Percentiles rank a stretch among this genome's conserved stretches.
phyloP scores from a whole-genome alignment of 305 asterid species.

The Petunia hybrid region DNA sequence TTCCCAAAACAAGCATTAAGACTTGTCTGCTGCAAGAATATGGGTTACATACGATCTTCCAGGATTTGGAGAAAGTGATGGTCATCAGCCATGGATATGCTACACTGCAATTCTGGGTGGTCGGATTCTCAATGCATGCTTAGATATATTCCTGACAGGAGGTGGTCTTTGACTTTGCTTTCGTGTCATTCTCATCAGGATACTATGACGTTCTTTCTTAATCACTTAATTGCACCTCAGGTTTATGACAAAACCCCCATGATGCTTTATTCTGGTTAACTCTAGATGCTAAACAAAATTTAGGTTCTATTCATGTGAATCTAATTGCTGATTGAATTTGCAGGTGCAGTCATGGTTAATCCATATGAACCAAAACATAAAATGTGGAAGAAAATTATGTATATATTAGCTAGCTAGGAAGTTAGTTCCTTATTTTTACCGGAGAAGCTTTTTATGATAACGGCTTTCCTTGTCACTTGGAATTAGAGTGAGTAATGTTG shows the following conservation, averaged over 20 bases:
- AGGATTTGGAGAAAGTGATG: slow-evolving; percentile 95
- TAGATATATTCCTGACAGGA: slow-evolving; percentile 86
- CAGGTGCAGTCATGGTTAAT: slow-evolving; percentile 92
- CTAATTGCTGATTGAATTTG: slow-evolving; percentile 34
- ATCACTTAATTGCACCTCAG: not conserved
- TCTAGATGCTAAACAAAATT: not conserved
- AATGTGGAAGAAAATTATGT: slow-evolving; percentile 84
- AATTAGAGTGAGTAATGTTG: slow-evolving; percentile 61
- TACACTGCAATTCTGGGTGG: slow-evolving; percentile 92
- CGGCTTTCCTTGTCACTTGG: slow-evolving; percentile 75
- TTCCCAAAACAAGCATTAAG: slow-evolving; percentile 45
- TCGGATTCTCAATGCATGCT: slow-evolving; percentile 82
- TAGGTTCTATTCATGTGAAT: slow-evolving; percentile 3
- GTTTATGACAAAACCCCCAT: not conserved
- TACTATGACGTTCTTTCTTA: slow-evolving; percentile 20
- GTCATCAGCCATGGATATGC: slow-evolving; percentile 89
- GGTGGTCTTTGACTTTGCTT: not conserved
- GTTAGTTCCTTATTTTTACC: slow-evolving; percentile 73
- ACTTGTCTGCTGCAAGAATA: slow-evolving; percentile 65
- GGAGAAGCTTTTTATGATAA: slow-evolving; percentile 75
- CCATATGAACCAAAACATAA: slow-evolving; percentile 82
- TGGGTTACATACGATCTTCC: slow-evolving; percentile 94
- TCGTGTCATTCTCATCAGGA: not conserved
- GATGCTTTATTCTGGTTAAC: slow-evolving; percentile 16
- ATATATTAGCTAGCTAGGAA: slow-evolving; percentile 61